Conservation (phyloP, 2,329 filamentous ascomycete genomes). For the Penicillium sp. region DNA sequence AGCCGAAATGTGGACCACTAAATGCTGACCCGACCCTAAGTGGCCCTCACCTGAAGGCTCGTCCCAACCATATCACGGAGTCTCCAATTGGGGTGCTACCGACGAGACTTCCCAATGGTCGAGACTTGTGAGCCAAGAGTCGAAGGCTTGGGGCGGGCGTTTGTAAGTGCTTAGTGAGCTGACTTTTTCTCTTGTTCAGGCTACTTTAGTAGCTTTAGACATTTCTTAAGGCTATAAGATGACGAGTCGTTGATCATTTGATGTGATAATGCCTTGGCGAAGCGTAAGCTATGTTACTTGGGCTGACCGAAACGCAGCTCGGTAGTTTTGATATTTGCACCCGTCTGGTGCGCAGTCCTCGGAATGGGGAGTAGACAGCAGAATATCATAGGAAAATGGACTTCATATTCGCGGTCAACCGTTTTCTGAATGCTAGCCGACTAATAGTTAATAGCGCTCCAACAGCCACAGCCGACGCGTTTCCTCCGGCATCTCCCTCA, state of each 20-base stretch:
- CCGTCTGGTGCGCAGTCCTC: background rate
- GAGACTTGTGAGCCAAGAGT: background rate
- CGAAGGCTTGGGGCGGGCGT: background rate
- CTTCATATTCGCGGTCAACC: background rate
- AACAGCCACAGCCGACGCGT: constrained; percentile 38
- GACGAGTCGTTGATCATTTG: background rate
- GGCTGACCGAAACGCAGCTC: background rate
- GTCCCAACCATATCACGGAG: background rate
- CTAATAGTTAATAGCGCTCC: constrained; percentile 33
- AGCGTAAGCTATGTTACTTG: background rate
- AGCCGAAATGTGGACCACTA: background rate
- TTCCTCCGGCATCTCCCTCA: constrained; percentile 32
- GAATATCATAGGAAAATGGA: background rate
- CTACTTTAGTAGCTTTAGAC: background rate
- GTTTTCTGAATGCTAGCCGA: background rate
- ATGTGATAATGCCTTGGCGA: background rate
- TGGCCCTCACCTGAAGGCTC: background rate
- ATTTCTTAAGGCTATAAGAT: background rate
- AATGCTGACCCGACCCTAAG: background rate
- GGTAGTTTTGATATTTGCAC: background rate
- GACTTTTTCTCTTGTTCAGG: background rate
- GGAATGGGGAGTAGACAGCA: too few relatives aligned
- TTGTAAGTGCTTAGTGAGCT: background rate
- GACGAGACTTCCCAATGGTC: background rate
- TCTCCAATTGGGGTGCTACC: background rate